These are phyloP conservation scores for Colletotrichum simmondsii DNA, from an alignment of 2,329 filamentous ascomycete species.

Conservation along the genomic window DNA sequence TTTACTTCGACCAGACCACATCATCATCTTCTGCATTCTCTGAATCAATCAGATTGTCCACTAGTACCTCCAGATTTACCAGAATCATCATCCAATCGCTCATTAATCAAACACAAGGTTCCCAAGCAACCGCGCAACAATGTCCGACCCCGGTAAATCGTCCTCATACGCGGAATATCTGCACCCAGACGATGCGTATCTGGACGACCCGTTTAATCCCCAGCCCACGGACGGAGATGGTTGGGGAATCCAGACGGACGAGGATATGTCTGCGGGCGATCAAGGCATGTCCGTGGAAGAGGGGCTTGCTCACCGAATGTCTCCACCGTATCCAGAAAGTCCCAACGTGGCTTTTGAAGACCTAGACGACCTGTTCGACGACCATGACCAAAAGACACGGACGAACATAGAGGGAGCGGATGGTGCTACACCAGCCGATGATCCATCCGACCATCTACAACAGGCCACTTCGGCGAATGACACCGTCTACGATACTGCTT, in stretches of 20 bases:
- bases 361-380: too few species aligned
- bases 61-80: not conserved
- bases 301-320: too few species aligned
- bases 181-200: too few species aligned
- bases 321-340: too few species aligned
- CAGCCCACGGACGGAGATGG: too few species aligned
- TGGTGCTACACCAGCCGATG: not conserved
- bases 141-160: not conserved
- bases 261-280: too few species aligned
- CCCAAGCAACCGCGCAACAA: not conserved
- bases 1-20: not conserved
- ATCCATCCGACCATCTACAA: not conserved
- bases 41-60: not conserved
- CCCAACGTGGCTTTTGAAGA: too few species aligned
- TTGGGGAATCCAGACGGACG: too few species aligned
- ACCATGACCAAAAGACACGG: too few species aligned
- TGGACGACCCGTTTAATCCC: too few species aligned
- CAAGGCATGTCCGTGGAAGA: too few species aligned
- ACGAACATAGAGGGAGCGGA: not conserved
- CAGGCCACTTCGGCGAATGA: not conserved
- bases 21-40: not conserved
- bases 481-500: not conserved
- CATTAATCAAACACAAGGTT: not conserved
- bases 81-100: not conserved
- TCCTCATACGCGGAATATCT: too few species aligned